Evolutionary conservation across 306 rosid genomes (phyloP), one percentile per base, ranked within the genome.

Genomic region (Glycyrrhiza uralensis): DNA sequence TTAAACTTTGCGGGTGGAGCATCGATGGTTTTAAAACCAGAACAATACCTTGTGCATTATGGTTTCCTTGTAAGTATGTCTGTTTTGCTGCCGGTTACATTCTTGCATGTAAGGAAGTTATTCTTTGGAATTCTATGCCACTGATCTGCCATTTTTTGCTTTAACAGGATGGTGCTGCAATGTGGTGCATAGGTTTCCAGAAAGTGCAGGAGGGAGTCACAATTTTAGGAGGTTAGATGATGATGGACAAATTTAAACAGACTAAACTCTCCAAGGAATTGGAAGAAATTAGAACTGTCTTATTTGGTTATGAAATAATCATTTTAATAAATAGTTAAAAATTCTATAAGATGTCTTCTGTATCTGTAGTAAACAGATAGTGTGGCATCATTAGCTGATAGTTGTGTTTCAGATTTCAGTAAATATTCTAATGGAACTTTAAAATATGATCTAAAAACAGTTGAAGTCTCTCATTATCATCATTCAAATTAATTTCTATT

Each of bases 121-220:
- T 64, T 75, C 19, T 81, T 79, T 66, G 49, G 60, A 44, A 38
- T 56, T 64, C 13, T 61, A 8, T 75, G 81, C 45, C 47, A 2
- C 19, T 50, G 59, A 83, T 46, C 41, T 61, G 28, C 72, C 13
- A 10, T 66, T 66, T 38, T 60, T 23, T n/a, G n/a, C 79, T 74
- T 36, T 50, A 67, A 74, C 78, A 93, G 96, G 94, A 81, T 30
- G 87, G 87, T 69, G 92, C 88, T 63, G 72, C 90, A 62, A 44
- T 80, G 87, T 91, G 94, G 98, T 93, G 98, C 79, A 79, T 91
- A 3, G 97, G 98, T 59, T 87, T 93, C 83, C 89, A 83, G 87
- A 93, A 84, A 75, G 79, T 68, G 49, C 94, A 83, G 77, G 92
- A 87, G 69, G 98, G 94, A 55, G 74, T 82, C 22, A 80, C 94